These are phyloP conservation scores for Taphrina sp. DNA, from an alignment of 1,139 yeast species.

Conservation along the genomic window DNA sequence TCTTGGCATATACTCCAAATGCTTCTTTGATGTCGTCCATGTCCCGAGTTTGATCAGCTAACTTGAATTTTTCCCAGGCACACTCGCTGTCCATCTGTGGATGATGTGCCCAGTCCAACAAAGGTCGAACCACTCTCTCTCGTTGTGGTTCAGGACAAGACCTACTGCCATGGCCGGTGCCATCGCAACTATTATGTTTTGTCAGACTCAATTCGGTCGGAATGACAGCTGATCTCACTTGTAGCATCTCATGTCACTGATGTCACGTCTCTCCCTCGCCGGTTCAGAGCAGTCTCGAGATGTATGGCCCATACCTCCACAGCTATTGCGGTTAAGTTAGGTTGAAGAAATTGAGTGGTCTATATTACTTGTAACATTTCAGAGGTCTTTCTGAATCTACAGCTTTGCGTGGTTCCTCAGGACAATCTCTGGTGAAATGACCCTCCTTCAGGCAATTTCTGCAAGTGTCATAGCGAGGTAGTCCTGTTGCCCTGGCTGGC, in stretches of 20 bases:
- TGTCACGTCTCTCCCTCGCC: background rate
- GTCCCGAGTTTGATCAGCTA: constrained; percentile 5
- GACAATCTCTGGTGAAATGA: constrained; percentile 9
- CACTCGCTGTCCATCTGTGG: constrained; percentile 13
- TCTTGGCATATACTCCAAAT: constrained; percentile 18
- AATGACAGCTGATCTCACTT: background rate
- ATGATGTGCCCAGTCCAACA: constrained; percentile 13
- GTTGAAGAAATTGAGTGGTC: background rate
- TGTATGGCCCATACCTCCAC: constrained; percentile 11
- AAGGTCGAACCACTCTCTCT: background rate
- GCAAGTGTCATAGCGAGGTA: background rate
- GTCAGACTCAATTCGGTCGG: background rate
- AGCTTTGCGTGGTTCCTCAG: constrained; percentile 4
- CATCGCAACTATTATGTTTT: background rate
- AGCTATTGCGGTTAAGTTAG: background rate
- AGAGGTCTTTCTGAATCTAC: constrained; percentile 6
- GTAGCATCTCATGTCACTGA: background rate
- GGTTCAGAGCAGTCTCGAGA: constrained; percentile 4
- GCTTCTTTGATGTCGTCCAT: constrained; percentile 17
- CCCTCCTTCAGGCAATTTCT: constrained; percentile 6
- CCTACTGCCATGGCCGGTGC: background rate
- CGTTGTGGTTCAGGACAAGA: background rate
- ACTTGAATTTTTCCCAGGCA: constrained; percentile 9
- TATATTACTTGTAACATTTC: constrained; percentile 6
- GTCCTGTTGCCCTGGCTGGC: no score